phyloP scores from a whole-genome alignment of 768 basidiomycete species.

The Suillus cothurnatus region DNA sequence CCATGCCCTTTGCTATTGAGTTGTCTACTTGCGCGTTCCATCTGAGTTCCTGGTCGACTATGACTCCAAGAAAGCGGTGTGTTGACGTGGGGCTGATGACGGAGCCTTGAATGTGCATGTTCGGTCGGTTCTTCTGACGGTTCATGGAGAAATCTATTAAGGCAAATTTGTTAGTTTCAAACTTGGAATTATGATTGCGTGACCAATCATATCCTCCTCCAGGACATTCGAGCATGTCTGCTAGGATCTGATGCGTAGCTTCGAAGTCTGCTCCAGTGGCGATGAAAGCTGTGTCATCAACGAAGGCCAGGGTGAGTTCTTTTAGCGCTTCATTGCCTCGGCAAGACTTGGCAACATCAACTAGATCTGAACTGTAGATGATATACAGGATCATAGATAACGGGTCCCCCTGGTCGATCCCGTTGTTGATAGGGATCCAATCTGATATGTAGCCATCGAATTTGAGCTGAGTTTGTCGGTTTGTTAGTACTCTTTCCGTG shows the following conservation, averaged over 20 bases:
- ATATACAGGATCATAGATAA: not conserved
- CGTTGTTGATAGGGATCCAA: not conserved
- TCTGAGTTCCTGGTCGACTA: no score
- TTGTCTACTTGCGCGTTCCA: no score
- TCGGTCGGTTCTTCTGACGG: not conserved
- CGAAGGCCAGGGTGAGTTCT: not conserved
- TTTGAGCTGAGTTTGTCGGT: not conserved
- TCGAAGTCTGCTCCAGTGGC: not conserved
- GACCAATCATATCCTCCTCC: constrained; percentile 18
- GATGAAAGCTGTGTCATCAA: not conserved
- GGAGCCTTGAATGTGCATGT: not conserved
- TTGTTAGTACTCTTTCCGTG: not conserved
- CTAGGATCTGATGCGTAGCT: fast-evolving
- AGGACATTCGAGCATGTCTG: constrained; percentile 2
- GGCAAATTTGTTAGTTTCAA: constrained; percentile 19
- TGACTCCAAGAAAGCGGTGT: no score
- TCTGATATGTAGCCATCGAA: fast-evolving
- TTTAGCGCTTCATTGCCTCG: not conserved
- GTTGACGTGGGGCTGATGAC: no score
- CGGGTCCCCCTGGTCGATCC: not conserved
- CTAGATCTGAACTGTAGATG: not conserved
- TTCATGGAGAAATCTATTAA: not conserved
- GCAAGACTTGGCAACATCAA: fast-evolving
- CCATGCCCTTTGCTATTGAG: fast-evolving
- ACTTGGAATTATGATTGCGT: constrained; percentile 16